A percentile compares a stretch with the other conserved stretches of the same genome.
phyloP scores from a whole-genome alignment of 345 rosid genomes.

The Populus davidiana region DNA sequence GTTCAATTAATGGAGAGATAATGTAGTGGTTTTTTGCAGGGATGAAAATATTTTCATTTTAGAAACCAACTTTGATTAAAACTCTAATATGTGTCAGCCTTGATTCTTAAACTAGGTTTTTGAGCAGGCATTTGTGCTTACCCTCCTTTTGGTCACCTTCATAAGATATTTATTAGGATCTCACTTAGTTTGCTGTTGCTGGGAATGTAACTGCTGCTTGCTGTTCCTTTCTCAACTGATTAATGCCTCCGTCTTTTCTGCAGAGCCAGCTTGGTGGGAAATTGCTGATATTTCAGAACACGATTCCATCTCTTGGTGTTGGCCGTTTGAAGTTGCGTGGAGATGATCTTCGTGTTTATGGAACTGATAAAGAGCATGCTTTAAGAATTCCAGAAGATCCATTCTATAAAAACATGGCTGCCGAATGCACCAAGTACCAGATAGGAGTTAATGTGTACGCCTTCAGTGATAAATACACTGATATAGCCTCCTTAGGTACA shows the following conservation, averaged over 20 bases:
- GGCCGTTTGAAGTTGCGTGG: conserved; percentile 95
- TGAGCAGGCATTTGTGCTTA: not conserved
- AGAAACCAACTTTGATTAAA: not conserved
- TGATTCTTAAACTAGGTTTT: not conserved
- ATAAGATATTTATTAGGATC: not conserved
- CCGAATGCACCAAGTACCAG: conserved; percentile 95
- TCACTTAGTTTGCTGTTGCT: not conserved
- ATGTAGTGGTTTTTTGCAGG: not conserved
- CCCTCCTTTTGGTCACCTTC: not conserved
- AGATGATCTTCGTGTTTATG: conserved; percentile 90
- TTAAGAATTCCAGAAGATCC: conserved; percentile 89
- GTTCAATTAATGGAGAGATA: not conserved
- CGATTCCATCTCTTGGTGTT: conserved; percentile 91
- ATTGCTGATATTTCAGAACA: conserved; percentile 82
- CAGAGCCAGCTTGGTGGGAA: conserved; percentile 98
- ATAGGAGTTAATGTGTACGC: conserved; percentile 89
- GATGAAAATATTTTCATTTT: not conserved
- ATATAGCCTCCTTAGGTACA: conserved; percentile 92
- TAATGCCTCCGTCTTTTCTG: conserved; percentile 1
- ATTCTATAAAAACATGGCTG: conserved; percentile 98
- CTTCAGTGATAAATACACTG: conserved; percentile 85
- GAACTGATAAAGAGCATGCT: conserved; percentile 85
- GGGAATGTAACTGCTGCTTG: not conserved
- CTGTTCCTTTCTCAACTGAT: conserved; percentile 2
- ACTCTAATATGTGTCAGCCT: not conserved